phyloP scores from a whole-genome alignment of 2,329 filamentous ascomycete species.

The Aspergillus neotritici region DNA sequence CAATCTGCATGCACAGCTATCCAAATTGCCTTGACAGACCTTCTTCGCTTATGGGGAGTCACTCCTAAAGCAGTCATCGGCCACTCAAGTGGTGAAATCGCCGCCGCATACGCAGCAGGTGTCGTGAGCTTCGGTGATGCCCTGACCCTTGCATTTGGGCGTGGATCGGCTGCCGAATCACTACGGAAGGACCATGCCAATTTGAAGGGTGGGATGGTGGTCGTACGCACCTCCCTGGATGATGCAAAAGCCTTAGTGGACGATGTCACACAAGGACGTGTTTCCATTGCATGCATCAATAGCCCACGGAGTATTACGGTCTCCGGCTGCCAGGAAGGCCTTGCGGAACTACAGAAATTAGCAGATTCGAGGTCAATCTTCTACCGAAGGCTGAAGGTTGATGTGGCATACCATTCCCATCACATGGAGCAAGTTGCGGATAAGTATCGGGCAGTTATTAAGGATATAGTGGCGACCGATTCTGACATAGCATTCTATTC shows the following conservation, averaged over 20 bases:
- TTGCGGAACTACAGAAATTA: not conserved
- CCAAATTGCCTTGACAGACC: no score
- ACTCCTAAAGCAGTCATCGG: no score
- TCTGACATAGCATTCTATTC: not conserved
- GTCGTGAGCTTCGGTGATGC: no score
- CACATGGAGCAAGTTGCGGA: not conserved
- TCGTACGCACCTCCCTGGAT: not conserved
- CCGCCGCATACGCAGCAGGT: no score
- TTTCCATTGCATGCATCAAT: not conserved
- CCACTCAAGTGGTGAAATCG: no score
- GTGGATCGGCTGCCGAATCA: no score
- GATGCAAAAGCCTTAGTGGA: not conserved
- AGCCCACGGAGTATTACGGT: conserved; percentile 1
- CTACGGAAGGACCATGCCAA: not conserved
- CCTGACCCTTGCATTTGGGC: no score
- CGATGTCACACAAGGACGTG: not conserved
- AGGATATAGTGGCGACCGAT: not conserved
- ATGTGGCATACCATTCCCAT: not conserved
- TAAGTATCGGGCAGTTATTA: not conserved
- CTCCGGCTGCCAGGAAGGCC: not conserved
- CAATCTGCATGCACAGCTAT: no score
- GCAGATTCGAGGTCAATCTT: not conserved
- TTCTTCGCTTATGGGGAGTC: no score
- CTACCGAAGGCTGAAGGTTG: not conserved
- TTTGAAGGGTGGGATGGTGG: not conserved